Evolutionary conservation across 768 basidiomycete species (phyloP), one percentile per base, ranked within the genome.

Genomic region (Astraeus odoratus): DNA sequence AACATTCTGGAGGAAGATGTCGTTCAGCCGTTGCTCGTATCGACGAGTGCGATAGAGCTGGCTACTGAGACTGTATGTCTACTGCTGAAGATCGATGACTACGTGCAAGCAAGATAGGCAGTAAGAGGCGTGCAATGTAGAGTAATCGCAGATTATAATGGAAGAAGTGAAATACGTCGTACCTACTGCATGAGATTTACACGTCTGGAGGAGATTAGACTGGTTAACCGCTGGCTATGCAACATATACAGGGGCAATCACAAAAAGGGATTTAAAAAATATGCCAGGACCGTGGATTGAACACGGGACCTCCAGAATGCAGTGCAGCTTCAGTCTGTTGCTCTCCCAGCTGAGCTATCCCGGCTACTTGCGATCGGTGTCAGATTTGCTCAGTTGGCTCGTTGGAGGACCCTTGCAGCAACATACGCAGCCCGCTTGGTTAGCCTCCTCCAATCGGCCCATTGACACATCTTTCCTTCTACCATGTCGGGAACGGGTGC

Each of bases 1-100:
- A 96, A 99, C 68, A 97, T 99, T 51, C 61, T 95, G 25, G 95
- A 97, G 63, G 96, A 99, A 65, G 91, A 96, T 51, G 96, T 98
- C 13, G 85, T 98, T 4, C 96, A 98, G 64, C 96, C 94, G 25
- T 70, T 99, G 47, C 70, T 98, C 39, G 96, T 99, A 13, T 85
- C 88, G 15, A 98, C 96, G 22, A 94, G 90, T 53, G 96, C 96
- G 8, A 72, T 98, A 44, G 95, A 99, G 67, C 74, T 98, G 41
- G 73, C 96, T 19, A 96, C 95, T 9, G 96, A 99, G 70, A 98
- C 96, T 1, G 95, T 98, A n/a, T 91, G 93, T 53, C 67, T 99
- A 56, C 66, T 99, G 59, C 66, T 99, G 61, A 90, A 96, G 70
- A 97, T 99, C 12, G 95, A 97, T 61, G 95, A 92, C 57, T 92